Base-by-base conservation (phyloP, 352 stramenopile species). In the Phytophthora sojae region DNA sequence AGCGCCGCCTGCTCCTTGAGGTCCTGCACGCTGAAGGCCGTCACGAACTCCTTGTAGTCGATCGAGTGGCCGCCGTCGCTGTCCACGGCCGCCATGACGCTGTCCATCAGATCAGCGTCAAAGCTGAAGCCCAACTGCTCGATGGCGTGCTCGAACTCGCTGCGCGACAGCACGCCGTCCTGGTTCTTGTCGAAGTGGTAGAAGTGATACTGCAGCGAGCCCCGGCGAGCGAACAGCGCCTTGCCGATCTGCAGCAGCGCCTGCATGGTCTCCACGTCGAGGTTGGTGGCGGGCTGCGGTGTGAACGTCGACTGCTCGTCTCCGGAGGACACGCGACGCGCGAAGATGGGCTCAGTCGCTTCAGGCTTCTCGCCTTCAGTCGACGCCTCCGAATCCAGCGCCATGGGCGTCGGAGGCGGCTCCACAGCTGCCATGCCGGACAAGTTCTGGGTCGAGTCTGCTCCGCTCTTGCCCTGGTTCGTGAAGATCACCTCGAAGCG, bases 401-500 rank as follows among this genome's bases (percentile, higher is more conserved):
- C 44, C 52, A 79, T 71, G 0, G 73, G 65, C 4, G 63, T 78
- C 26, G 61, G 64, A 59, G 58, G 49, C 7, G 69, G 65, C 17
- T 71, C 64, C 25, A 63, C 49, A 4, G 67, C 11, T 11, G 42
- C 30, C 25, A 61, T 60, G 15, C 23, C 37, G 2, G 64, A 64
- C 47, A 50, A 61, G 29, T 52, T 60, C 39, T 35, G 35, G 73
- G 78, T 44, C 56, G 49, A 65, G 21, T 61, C 64, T 60, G 23
- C 55, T 1, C 67, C 63, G 37, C 57, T 76, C 26, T 88, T 79
- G 19, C 84, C 78, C 19, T 89, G 59, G 55, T 93, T 76, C 17
- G 89, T 97, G 72, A 98, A 98, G 61, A 97, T 96, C 5, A 98
- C 86, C 61, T 97, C 90, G 47, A 98, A 98, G 32, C 94, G 88